Evolutionary conservation across 495 filamentous ascomycete species (phyloP).

Genomic region (Astrocystis sublimbata): DNA sequence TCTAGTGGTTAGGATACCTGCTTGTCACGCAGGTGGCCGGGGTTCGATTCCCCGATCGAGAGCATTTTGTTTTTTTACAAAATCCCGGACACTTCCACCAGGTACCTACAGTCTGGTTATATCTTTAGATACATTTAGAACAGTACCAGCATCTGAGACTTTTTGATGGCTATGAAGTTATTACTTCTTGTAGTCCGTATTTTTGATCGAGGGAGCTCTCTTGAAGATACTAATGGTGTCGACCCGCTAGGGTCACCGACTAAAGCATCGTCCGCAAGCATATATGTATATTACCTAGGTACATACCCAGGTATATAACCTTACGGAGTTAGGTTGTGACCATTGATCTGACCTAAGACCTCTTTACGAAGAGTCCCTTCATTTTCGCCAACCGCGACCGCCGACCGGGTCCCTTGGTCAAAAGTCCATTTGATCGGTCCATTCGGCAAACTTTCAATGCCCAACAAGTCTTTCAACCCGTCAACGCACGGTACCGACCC

Average conservation of each 20-base stretch:
- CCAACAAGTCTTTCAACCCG: constrained; percentile 3
- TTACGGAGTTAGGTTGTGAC: not conserved
- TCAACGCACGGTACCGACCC: not conserved
- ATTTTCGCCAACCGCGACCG: constrained; percentile 5
- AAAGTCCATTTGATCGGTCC: constrained; percentile 10
- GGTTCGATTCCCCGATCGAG: constrained; percentile 48
- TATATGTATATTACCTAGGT: too few species aligned
- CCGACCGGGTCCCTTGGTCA: constrained; percentile 4
- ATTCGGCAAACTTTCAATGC: not conserved
- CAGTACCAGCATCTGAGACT: too few species aligned
- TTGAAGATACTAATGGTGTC: too few species aligned
- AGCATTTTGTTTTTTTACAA: constrained; percentile 9
- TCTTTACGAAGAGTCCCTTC: constrained; percentile 2
- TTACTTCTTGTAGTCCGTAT: too few species aligned
- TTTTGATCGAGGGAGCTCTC: too few species aligned
- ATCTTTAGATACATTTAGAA: too few species aligned
- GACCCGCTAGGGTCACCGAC: not conserved
- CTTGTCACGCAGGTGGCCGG: constrained; percentile 39
- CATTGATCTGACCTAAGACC: not conserved
- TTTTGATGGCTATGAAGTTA: too few species aligned
- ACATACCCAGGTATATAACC: too few species aligned
- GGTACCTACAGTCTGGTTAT: too few species aligned
- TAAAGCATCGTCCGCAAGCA: too few species aligned
- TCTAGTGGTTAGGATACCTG: constrained; percentile 17
- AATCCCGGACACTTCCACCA: too few species aligned